Percentiles rank a stretch among this genome's conserved stretches.
Conservation (phyloP, 2,329 filamentous ascomycete genomes). For the Paecilomyces sp. region DNA sequence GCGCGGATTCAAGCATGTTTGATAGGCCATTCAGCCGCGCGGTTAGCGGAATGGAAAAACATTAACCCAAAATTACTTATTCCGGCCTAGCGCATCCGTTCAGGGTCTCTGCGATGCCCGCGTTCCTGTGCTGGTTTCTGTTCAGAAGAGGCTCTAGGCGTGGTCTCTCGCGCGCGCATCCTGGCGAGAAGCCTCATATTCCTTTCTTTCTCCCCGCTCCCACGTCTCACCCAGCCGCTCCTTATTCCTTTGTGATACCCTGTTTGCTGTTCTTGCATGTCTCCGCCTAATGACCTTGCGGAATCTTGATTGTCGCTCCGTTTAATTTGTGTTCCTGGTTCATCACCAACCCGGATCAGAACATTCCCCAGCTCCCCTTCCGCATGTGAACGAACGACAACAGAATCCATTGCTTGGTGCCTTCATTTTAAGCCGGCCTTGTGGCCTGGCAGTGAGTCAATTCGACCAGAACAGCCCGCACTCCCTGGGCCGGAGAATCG, state of each 20-base stretch:
- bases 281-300: constrained; percentile 24
- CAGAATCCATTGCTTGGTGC: constrained; percentile 17
- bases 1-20: no score
- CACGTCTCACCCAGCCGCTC: constrained; percentile 9
- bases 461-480: constrained; percentile 12
- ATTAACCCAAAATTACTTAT: constrained; percentile 18
- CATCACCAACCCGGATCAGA: not conserved
- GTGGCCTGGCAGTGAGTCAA: constrained; percentile 29
- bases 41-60: constrained; percentile 20
- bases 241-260: constrained; percentile 9
- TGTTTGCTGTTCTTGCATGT: constrained; percentile 6
- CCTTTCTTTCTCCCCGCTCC: constrained; percentile 9
- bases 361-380: constrained; percentile 8
- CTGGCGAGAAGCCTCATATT: constrained; percentile 8
- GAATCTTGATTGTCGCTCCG: constrained; percentile 10
- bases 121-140: constrained; percentile 21
- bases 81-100: constrained; percentile 25
- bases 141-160: constrained; percentile 19
- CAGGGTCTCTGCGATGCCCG: constrained; percentile 34
- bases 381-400: constrained; percentile 21
- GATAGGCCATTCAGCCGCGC: not conserved
- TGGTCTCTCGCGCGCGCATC: constrained; percentile 25
- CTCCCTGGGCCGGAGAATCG: constrained; percentile 13
- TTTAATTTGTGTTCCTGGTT: constrained; percentile 12
- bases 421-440: constrained; percentile 26